These are phyloP conservation scores for Auxenochlorella protothecoides DNA, from an alignment of 139 green algal genomes.

Conservation along the genomic window DNA sequence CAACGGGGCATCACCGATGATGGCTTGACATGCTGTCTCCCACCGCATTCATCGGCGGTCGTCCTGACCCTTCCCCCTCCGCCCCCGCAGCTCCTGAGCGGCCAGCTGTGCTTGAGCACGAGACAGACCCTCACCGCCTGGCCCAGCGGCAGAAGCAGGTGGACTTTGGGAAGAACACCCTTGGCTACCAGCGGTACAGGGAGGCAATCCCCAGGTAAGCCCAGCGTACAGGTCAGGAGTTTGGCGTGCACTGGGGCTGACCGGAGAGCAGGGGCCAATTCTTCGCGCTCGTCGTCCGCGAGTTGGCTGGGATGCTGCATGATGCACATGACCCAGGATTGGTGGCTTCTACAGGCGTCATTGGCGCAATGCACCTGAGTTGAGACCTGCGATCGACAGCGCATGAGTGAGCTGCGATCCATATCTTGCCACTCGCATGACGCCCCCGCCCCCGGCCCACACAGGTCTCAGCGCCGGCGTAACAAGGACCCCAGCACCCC, in stretches of 20 bases:
- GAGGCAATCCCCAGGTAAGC: conserved; percentile 50
- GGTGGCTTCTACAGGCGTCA: conserved; percentile 20
- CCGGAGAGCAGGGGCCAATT: not conserved
- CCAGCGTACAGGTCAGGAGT: not conserved
- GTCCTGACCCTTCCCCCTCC: not conserved
- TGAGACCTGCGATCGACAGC: too few relatives aligned
- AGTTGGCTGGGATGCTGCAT: too few relatives aligned
- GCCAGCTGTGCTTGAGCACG: conserved; percentile 1
- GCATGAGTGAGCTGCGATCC: too few relatives aligned
- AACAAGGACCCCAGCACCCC: conserved; percentile 43
- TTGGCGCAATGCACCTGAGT: too few relatives aligned
- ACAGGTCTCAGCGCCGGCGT: conserved; percentile 7
- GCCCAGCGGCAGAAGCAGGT: conserved; percentile 80
- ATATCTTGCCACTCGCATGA: too few relatives aligned
- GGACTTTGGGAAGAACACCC: conserved; percentile 85
- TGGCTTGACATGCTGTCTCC: too few relatives aligned
- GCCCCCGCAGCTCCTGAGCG: conserved; percentile 2
- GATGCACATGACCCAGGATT: not conserved
- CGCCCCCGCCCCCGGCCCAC: too few relatives aligned
- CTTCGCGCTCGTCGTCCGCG: not conserved
- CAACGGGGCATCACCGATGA: too few relatives aligned
- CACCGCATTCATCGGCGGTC: not conserved
- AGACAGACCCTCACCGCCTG: conserved; percentile 38
- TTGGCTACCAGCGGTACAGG: conserved; percentile 70
- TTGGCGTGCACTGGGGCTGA: not conserved